phyloP scores from a whole-genome alignment of 2,329 filamentous ascomycete species.

The Colletotrichum eleusines region DNA sequence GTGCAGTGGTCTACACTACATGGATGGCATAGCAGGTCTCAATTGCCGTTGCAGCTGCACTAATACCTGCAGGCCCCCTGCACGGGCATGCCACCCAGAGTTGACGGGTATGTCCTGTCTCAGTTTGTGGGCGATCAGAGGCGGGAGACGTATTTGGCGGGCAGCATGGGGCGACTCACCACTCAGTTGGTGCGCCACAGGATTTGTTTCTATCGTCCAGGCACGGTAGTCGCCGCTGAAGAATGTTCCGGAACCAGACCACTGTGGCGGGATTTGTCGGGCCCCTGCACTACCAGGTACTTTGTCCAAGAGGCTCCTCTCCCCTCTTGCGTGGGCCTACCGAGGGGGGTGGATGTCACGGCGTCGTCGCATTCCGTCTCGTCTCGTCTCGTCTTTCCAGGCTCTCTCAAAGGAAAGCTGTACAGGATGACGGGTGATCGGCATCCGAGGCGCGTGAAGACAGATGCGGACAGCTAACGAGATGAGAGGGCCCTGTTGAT shows the following conservation, averaged over 20 bases:
- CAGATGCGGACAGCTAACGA: background rate
- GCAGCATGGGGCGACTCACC: background rate
- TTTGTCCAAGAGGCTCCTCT: background rate
- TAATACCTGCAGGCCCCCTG: background rate
- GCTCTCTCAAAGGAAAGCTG: slow-evolving; percentile 16
- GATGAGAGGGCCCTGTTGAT: slow-evolving; percentile 1
- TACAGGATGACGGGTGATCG: slow-evolving; percentile 8
- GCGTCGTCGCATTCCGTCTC: slow-evolving; percentile 4
- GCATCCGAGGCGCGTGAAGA: background rate
- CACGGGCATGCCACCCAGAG: background rate
- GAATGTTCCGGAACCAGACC: background rate
- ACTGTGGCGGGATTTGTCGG: background rate
- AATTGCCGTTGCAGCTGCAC: background rate
- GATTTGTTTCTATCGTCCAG: background rate
- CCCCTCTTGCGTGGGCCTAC: background rate
- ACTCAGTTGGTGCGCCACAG: background rate
- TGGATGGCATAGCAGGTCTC: background rate
- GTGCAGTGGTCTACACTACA: background rate
- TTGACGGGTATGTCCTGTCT: background rate
- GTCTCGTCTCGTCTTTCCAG: slow-evolving; percentile 26
- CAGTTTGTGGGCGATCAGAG: background rate
- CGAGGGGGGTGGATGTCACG: too few relatives aligned
- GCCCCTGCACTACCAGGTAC: background rate
- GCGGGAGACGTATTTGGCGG: background rate
- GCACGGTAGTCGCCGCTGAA: slow-evolving; percentile 9